These are phyloP conservation scores for Heritiera fomes DNA, from an alignment of 345 rosid genomes.

Conservation along the genomic window DNA sequence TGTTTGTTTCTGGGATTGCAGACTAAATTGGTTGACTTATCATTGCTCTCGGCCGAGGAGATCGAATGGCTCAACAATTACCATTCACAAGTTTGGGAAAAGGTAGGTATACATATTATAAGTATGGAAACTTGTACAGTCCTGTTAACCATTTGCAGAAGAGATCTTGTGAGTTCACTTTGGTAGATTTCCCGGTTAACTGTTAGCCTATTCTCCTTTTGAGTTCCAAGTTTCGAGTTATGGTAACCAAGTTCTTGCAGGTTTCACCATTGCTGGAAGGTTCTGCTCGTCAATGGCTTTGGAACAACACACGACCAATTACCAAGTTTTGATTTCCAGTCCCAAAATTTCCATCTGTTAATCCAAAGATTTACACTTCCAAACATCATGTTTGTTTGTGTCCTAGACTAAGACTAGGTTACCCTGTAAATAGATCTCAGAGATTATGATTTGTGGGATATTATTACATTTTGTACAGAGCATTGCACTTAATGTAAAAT, in stretches of 20 bases:
- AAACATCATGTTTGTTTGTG: not conserved
- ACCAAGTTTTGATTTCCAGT: conserved; percentile 36
- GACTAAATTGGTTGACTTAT: conserved; percentile 68
- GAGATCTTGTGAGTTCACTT: not conserved
- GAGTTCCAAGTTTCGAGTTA: not conserved
- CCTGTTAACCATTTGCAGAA: not conserved
- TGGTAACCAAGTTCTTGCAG: conserved; percentile 37
- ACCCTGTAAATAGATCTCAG: not conserved
- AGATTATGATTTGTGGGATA: not conserved
- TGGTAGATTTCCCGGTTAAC: not conserved
- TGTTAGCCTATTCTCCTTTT: not conserved
- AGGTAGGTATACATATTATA: conserved; percentile 43
- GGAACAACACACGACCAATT: conserved; percentile 74
- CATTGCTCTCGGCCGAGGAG: conserved; percentile 63
- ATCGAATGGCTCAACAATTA: conserved; percentile 78
- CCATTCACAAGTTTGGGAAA: conserved; percentile 90
- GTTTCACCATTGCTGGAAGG: conserved; percentile 86
- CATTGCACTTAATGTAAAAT: not conserved
- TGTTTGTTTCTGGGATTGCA: conserved; percentile 30
- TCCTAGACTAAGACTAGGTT: not conserved
- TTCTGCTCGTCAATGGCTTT: conserved; percentile 73
- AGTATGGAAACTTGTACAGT: not conserved
- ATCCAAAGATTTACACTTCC: too few species aligned
- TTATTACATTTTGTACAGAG: not conserved
- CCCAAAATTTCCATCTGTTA: not conserved